Evolutionary conservation across 805 yeast species (phyloP), one percentile per base, ranked within the genome.

Genomic region (Zygotorulaspora danielsina): DNA sequence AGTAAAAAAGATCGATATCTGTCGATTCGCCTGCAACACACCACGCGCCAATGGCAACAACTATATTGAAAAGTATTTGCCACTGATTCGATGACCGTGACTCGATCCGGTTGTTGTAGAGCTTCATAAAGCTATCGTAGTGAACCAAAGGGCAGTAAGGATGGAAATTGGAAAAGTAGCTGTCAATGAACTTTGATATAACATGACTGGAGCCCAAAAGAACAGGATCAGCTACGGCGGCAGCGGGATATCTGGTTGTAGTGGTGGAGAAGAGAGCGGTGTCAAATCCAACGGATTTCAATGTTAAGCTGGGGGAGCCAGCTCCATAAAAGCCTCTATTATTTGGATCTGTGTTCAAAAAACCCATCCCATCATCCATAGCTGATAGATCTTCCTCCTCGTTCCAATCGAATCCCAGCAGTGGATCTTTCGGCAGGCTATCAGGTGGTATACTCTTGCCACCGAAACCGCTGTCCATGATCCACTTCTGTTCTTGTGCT

Each of bases 41-140:
- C 81, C 84, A 80, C 17, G 84, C 73, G 11, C 87, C 88, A n/a
- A 81, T 59, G 0, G 84, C 82, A 19, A 79, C 55, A 0, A 80
- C 76, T 0, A 80, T 70, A 50, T 79, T 73, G 29, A 76, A 56
- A 21, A 81, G 50, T 16, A 78, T 65, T 45, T 72, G 73, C 78
- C 80, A 78, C 25, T 53, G 50, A 27, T 65, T 67, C 31, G 67
- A 66, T 32, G 71, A 59, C 7, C 70, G 67, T 0, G 72, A 60
- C 19, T 70, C 65, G 4, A 67, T 36, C 39, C 65, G 66, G 38
- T 66, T 66, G 21, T 67, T 60, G 49, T 66, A 76, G 16, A 44
- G 41, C n/a, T 67, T 66, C 49, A 76, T 51, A 46, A 77, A 77
- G 1, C 74, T 66, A n/a, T 67, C 72, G 47, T 75, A 73, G 48